Base-by-base conservation (phyloP, 192 early-diverging fungal genomes). In the Umbelopsis isabellina region DNA sequence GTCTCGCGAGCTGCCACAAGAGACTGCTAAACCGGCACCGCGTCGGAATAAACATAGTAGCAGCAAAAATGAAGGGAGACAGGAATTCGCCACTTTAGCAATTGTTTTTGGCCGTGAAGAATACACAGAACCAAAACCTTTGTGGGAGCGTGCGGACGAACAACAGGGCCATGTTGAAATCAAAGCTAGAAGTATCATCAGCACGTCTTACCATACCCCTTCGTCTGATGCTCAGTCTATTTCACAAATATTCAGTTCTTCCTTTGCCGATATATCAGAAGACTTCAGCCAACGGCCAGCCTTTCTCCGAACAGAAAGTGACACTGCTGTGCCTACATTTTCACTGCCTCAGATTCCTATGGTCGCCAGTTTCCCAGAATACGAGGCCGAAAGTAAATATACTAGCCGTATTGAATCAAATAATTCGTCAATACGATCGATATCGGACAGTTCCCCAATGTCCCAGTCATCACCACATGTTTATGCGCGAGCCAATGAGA, bases 91-190 rank as follows among this genome's bases (percentile, higher is more conserved):
- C 23, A 72, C 76, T 27, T 46, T 77, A n/a, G 76, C 76, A 1
- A 72, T 72, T 1, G 76, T 77, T 18, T 77, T 77, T 70, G 76
- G 76, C 22, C 68, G 72, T 27, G 67, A 48, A 44, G 76, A 77
- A 69, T 77, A 77, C 45, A 68, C 66, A 6, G 68, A 77, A 25
- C 67, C 67, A 20, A 73, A 73, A 16, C 49, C 72, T 13, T 52
- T 77, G 11, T 77, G 76, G 76, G 71, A 77, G 49, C 49, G 65
- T 0, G 70, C 72, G 8, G 35, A 27, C 0, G 23, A 27, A 10
- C 25, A 27, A 10, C 25, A 51, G 20, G 48, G 49, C 6, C 47
- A 37, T 44, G 25, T 49, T 69, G 33, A 65, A n/a, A 61, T 61
- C 15, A 61, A 61, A 35, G 55, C 11, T 18, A 61, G 55, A 30